Evolutionary conservation across 1,284 basidiomycete species (phyloP), one percentile per base, ranked within the genome.

Genomic region (Leucoagaricus sp.): DNA sequence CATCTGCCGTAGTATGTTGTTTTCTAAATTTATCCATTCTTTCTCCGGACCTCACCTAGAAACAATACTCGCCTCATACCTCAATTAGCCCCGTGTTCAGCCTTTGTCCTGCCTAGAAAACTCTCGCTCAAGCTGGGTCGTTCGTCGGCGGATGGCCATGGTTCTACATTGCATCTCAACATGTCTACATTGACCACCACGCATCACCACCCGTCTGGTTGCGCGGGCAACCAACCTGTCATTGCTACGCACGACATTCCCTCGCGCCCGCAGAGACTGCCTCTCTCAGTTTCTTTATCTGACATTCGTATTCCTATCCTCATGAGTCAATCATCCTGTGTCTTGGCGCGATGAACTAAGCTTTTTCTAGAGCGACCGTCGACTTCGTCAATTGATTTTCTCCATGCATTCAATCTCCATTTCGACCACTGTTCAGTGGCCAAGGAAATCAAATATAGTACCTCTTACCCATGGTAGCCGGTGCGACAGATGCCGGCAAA

Each of bases 111-210:
- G 36, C 29, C 31, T 23, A 53, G 42, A 45, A 17, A 12, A 17
- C 33, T 46, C 51, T 53, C 41, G 51, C 33, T 31, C 31, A 13
- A 28, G 41, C 42, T 13, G 8, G 42, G 13, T 45, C 41, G 41
- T 21, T n/a, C 15, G 9, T 33, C n/a, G 40, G 21, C 17, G 41
- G 17, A 38, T 13, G 17, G 17, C n/a, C 10, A 8, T 26, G 41
- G 50, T 19, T 59, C 52, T 21, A n/a, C n/a, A n/a, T n/a, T n/a
- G 55, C 47, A 53, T 53, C 40, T 61, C 64, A 60, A 56, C 63
- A 61, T 59, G 45, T 50, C 59, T 47, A 50, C 44, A 38, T 25
- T 21, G 19, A 49, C 31, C 2, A 28, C 13, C 29, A 23, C 25
- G 28, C 50, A 52, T 42, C 50, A 52, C 29, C 17, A 26, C 38